These are phyloP conservation scores for Zygosaccharomyces sapae DNA, from an alignment of 1,139 yeast species.

Conservation along the genomic window DNA sequence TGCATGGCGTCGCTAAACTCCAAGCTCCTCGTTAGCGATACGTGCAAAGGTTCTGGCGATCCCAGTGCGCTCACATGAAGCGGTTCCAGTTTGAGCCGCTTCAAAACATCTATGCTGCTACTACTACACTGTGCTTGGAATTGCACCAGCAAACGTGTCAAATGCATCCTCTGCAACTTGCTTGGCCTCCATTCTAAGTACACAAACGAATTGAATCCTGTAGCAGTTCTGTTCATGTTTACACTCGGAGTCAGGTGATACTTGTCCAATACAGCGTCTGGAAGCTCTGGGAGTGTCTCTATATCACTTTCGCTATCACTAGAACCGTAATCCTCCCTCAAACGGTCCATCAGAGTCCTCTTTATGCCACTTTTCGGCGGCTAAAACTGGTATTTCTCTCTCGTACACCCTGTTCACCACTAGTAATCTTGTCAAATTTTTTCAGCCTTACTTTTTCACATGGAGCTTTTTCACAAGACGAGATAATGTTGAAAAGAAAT, in stretches of 20 bases:
- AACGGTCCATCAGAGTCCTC: constrained; percentile 12
- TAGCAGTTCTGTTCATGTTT: background rate
- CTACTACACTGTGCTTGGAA: constrained; percentile 11
- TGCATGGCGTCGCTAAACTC: constrained; percentile 11
- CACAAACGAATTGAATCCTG: constrained; percentile 21
- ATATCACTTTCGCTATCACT: constrained; percentile 18
- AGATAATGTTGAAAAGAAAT: background rate
- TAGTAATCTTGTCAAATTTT: background rate
- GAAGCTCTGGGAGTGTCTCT: constrained; percentile 16
- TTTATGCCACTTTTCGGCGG: background rate
- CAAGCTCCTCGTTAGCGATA: constrained; percentile 23
- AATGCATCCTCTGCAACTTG: constrained; percentile 10
- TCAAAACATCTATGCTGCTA: constrained; percentile 3
- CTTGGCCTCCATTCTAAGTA: constrained; percentile 27
- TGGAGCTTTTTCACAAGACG: constrained; percentile 16
- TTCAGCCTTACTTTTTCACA: constrained; percentile 18
- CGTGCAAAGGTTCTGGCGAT: constrained; percentile 27
- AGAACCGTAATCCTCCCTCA: constrained; percentile 14
- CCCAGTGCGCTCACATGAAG: constrained; percentile 22
- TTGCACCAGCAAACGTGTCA: constrained; percentile 10
- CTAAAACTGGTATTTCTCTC: background rate
- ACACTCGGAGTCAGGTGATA: constrained; percentile 25
- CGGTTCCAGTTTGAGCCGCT: constrained; percentile 19
- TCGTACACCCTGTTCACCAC: background rate
- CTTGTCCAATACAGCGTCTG: constrained; percentile 22